A percentile compares a stretch with the other conserved stretches of the same genome.
Conservation (phyloP, 208 protist genomes). For the Novymonas esmeraldas region DNA sequence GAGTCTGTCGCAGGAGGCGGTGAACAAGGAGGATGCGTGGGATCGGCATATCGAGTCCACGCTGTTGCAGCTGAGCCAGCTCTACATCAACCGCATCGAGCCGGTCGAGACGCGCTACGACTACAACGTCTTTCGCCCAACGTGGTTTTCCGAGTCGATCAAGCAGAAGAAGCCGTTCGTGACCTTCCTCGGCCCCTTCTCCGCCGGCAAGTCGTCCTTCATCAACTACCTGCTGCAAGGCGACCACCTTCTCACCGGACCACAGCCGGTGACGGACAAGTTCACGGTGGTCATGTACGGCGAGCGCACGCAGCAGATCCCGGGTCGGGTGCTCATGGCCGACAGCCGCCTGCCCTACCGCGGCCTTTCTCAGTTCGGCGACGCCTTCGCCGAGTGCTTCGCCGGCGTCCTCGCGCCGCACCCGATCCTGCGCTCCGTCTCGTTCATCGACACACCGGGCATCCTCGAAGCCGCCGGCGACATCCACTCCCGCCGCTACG, state of each 20-base stretch:
- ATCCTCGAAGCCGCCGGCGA: conserved; percentile 93
- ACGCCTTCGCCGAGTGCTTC: conserved; percentile 89
- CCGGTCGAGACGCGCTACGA: conserved; percentile 72
- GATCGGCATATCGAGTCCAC: conserved; percentile 67
- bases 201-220: conserved; percentile 94
- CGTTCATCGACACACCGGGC: conserved; percentile 97
- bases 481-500: conserved; percentile 66
- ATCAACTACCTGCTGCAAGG: conserved; percentile 93
- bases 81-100: conserved; percentile 63
- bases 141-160: conserved; percentile 75
- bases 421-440: conserved; percentile 92
- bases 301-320: conserved; percentile 71
- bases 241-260: conserved; percentile 88
- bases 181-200: conserved; percentile 90
- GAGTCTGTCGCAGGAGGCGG: background rate
- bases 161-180: conserved; percentile 81
- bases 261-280: conserved; percentile 95
- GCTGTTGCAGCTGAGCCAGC: conserved; percentile 46
- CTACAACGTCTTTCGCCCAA: conserved; percentile 66
- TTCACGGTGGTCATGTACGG: conserved; percentile 96
- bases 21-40: conserved; percentile 51
- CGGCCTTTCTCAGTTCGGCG: conserved; percentile 87
- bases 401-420: conserved; percentile 69
- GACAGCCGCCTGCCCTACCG: conserved; percentile 90
- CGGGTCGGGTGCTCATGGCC: conserved; percentile 87